Percentiles rank a stretch among this genome's conserved stretches.
Evolutionary conservation across 495 filamentous ascomycete species (phyloP).

Genomic region (Stereocaulon alpinum): DNA sequence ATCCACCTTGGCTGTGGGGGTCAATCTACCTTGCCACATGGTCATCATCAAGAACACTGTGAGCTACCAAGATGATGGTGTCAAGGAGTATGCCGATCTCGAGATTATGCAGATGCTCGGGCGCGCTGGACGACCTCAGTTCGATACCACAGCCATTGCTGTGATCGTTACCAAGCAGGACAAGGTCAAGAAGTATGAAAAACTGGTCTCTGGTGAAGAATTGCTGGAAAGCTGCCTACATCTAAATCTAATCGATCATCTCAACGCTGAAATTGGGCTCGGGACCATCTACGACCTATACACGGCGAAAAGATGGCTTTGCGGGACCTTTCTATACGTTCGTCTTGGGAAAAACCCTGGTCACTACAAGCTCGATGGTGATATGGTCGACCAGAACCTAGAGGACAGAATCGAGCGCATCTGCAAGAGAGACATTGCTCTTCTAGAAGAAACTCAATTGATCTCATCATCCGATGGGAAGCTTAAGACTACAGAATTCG

Average conservation of each 20-base stretch:
- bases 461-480: conserved; percentile 33
- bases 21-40: conserved; percentile 88
- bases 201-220: conserved; percentile 72
- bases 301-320: conserved; percentile 74
- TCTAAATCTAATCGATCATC: conserved; percentile 77
- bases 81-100: conserved; percentile 76
- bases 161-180: conserved; percentile 73
- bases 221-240: conserved; percentile 82
- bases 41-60: conserved; percentile 89
- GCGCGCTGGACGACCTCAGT: conserved; percentile 86
- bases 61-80: conserved; percentile 51
- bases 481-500: conserved; percentile 65
- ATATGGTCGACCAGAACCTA: conserved; percentile 40
- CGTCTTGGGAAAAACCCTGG: conserved; percentile 68
- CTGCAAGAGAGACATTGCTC: conserved; percentile 65
- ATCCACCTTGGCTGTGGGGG: conserved; percentile 82
- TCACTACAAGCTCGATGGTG: conserved; percentile 64
- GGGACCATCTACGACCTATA: conserved; percentile 62
- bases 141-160: conserved; percentile 72
- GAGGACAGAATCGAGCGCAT: conserved; percentile 69
- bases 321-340: conserved; percentile 78
- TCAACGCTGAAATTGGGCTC: conserved; percentile 88
- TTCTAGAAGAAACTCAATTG: conserved; percentile 52
- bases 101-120: conserved; percentile 99
- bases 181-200: conserved; percentile 65